These are phyloP conservation scores for Didymella glomerata DNA, from an alignment of 2,329 filamentous ascomycete genomes.

Conservation along the genomic window DNA sequence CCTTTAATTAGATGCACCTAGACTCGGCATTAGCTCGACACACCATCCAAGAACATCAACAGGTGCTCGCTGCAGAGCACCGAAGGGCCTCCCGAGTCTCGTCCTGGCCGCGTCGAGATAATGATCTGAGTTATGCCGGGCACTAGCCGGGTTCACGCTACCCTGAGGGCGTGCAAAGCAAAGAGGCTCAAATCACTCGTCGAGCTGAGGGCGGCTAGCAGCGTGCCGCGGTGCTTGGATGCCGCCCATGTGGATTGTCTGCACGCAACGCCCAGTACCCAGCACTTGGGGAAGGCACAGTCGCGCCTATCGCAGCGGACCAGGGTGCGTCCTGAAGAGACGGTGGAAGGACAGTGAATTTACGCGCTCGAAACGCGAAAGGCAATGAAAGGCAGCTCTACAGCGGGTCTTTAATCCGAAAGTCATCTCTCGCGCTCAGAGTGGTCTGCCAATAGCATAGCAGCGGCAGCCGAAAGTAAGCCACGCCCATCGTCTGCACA, in stretches of 20 bases:
- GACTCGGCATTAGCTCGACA: conserved; percentile 7
- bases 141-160: conserved; percentile 9
- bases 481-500: neutral
- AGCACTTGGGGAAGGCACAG: conserved; percentile 1
- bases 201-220: conserved; percentile 3
- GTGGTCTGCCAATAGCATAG: conserved; percentile 15
- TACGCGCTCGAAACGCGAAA: conserved; percentile 5
- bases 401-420: conserved; percentile 11
- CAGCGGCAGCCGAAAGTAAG: conserved; percentile 10
- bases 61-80: conserved; percentile 5
- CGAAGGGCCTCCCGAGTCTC: neutral
- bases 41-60: conserved; percentile 1
- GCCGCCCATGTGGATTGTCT: conserved; percentile 9
- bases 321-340: neutral
- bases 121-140: conserved; percentile 10
- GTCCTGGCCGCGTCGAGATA: conserved; percentile 6
- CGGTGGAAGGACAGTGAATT: neutral
- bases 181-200: conserved; percentile 9
- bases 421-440: conserved; percentile 9
- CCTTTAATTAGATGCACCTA: conserved; percentile 24
- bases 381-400: conserved; percentile 2
- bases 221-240: neutral
- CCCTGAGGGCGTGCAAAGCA: neutral
- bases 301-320: conserved; percentile 10
- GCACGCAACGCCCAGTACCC: neutral